phyloP scores from a whole-genome alignment of 2,329 filamentous ascomycete species.

The Penicillium sp. region DNA sequence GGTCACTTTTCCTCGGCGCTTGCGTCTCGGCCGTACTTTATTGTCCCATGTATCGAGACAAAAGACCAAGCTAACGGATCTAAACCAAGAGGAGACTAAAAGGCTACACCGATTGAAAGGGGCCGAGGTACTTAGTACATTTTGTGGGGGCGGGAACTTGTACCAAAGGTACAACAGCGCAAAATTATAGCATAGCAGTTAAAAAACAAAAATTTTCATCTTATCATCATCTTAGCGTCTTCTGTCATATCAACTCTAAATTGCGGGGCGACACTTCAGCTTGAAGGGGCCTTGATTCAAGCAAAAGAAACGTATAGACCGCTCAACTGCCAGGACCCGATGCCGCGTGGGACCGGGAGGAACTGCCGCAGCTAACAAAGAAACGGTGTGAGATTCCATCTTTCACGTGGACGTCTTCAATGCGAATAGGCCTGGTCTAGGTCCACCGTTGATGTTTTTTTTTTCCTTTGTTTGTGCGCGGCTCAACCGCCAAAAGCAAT shows the following conservation, averaged over 20 bases:
- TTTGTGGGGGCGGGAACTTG: background rate
- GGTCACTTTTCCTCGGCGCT: background rate
- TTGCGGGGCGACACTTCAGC: constrained; percentile 14
- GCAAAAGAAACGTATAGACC: constrained; percentile 1
- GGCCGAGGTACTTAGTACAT: background rate
- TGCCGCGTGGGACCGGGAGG: background rate
- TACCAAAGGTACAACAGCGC: background rate
- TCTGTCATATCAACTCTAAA: constrained; percentile 26
- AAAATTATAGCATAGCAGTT: background rate
- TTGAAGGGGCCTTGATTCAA: background rate
- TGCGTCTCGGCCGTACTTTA: background rate
- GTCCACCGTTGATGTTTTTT: background rate
- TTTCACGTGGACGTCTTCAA: constrained; percentile 6
- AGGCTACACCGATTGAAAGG: background rate
- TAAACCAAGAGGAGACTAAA: background rate
- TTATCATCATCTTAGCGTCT: constrained; percentile 25
- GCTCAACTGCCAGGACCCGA: constrained; percentile 14
- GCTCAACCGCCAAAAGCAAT: constrained; percentile 6
- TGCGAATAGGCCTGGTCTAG: constrained; percentile 6
- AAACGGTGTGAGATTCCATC: constrained; percentile 19
- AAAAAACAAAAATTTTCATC: constrained; percentile 13
- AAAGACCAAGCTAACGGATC: background rate
- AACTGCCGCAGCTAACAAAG: constrained; percentile 10
- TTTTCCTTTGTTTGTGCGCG: background rate
- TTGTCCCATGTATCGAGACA: background rate